Base-by-base conservation (phyloP, 257 asterid genomes). In the Nicotiana obtusifolia region DNA sequence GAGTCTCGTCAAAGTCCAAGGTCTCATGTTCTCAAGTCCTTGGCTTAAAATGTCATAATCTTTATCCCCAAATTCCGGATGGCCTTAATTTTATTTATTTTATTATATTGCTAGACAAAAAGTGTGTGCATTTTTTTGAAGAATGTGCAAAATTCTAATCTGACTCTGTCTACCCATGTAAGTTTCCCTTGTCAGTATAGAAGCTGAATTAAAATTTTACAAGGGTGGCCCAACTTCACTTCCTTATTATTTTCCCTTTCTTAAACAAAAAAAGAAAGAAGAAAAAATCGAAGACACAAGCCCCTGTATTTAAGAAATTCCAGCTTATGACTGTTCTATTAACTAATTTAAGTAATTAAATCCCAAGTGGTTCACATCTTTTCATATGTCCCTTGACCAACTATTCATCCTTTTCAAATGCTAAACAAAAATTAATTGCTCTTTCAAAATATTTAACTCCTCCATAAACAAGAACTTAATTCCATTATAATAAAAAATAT, bases 101-200 rank as follows among this genome's bases (percentile, higher is more conserved):
- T 54, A 56, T 61, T 41, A 56, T 77, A 52, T 31, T 57, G 16
- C 54, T 20, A 57, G n/a, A 30, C 76, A 54, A 80, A 90, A 92
- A 90, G 92, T 83, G 83, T 76, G 91, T 91, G 84, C 81, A 78
- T 73, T 82, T 78, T 78, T 89, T 92, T 85, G 98, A 84, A 87
- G 86, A 88, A 81, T 85, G 97, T 91, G 96, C 90, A 89, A 86
- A 89, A 89, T 91, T 89, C 92, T 82, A 86, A 86, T 89, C 85
- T 86, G 89, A 89, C 88, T 84, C 49, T 41, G 11, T 79, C 49
- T 26, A 17, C 54, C n/a, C 83, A 83, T 83, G 64, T 87, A 89
- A 82, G 86, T 84, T 88, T 84, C 87, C 86, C 86, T 65, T 61
- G 80, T 68, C 84, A 85, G 77, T 24, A 31, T 64, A 31, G 61